Conservation (phyloP, 225 moss, liverwort and hornwort species). For the Marchantia paleacea region DNA sequence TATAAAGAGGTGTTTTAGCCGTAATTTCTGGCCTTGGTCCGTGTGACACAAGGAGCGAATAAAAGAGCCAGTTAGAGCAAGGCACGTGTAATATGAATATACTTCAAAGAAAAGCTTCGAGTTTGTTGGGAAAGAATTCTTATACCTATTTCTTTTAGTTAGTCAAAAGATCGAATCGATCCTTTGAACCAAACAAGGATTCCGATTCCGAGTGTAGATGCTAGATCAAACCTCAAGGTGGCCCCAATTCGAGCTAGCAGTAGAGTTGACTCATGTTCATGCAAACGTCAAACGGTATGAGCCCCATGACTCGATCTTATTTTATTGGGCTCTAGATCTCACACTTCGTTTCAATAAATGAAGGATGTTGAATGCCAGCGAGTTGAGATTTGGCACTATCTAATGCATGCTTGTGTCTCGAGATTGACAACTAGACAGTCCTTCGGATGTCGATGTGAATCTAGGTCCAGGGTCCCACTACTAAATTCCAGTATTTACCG, state of each 20-base stretch:
- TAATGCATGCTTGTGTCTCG: background rate
- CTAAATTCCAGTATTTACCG: background rate
- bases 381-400: conserved; percentile 8
- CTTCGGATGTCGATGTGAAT: background rate
- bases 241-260: background rate
- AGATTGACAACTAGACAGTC: background rate
- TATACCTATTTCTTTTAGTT: background rate
- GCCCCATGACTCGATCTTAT: background rate
- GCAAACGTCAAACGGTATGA: conserved; percentile 1
- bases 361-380: background rate
- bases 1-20: background rate
- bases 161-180: background rate
- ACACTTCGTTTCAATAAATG: background rate
- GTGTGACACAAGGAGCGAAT: background rate
- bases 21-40: background rate
- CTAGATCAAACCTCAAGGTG: background rate
- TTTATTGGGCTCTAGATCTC: conserved; percentile 3
- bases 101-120: background rate
- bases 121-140: background rate
- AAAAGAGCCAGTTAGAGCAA: background rate
- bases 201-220: background rate
- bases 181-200: background rate
- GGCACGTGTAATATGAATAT: background rate
- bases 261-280: conserved; percentile 5
- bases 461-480: background rate